phyloP scores from a whole-genome alignment of 192 early-diverging fungal genomes.

The Entomortierella chlamydospora region DNA sequence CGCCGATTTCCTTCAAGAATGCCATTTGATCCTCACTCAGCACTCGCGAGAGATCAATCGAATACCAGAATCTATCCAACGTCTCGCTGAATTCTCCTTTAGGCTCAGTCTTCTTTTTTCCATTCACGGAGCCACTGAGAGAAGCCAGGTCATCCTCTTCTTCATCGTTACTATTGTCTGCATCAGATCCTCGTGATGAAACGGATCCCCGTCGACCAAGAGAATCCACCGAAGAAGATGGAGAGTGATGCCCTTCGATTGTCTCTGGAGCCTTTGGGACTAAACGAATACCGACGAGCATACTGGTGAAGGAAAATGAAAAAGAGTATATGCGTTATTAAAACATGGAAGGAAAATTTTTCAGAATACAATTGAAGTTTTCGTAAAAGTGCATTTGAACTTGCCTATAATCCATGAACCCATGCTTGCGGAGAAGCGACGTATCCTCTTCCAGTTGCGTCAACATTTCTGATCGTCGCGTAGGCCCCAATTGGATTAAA shows the following conservation, averaged over 20 bases:
- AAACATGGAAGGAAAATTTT: no score
- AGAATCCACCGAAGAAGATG: background rate
- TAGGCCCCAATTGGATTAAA: conserved; percentile 28
- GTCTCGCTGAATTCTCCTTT: background rate
- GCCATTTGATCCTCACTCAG: background rate
- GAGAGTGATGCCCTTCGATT: background rate
- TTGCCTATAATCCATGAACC: conserved; percentile 54
- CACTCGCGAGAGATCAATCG: background rate
- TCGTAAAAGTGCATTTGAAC: background rate
- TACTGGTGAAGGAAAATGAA: background rate
- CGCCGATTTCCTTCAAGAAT: conserved; percentile 3
- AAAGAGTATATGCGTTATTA: background rate
- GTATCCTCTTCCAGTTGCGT: conserved; percentile 44
- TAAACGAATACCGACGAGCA: conserved; percentile 41
- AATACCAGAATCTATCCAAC: conserved; percentile 2
- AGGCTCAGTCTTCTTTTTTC: background rate
- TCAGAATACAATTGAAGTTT: no score
- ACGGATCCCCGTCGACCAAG: conserved; percentile 18
- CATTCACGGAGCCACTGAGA: background rate
- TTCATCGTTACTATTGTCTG: background rate
- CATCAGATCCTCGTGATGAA: conserved; percentile 25
- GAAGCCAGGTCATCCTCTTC: background rate
- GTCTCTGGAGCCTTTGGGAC: conserved; percentile 23
- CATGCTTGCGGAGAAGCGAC: conserved; percentile 38
- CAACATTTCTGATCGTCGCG: conserved; percentile 21